Base-by-base conservation (phyloP, 2,329 filamentous ascomycete species). In the Phoma sp. region DNA sequence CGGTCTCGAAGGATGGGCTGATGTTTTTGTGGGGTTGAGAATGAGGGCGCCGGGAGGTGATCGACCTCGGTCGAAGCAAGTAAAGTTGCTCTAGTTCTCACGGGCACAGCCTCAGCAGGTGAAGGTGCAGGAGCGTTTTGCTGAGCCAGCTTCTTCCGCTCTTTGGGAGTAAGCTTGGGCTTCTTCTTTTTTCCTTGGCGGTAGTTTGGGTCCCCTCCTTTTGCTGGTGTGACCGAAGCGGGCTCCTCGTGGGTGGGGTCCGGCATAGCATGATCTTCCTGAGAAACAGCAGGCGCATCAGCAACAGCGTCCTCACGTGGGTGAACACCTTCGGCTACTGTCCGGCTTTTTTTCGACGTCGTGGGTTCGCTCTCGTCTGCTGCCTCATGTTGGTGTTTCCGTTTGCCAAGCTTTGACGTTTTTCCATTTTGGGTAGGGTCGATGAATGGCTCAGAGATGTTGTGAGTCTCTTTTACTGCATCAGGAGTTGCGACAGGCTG, bases 181-280 rank as follows among this genome's bases (percentile, higher is more conserved):
- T 58, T 61, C 58, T 44, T 61, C 57, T 58, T 64, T 55, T 60
- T 62, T 44, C 58, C 48, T 46, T 51, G 48, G 25, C 73, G 67
- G 50, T 75, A 75, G 36, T 75, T 74, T 12, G 72, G 62, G 47
- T 75, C 73, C 44, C 73, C 73, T 45, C 70, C 70, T 54, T 69
- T 72, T 24, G 62, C 32, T 17, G 57, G 15, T 40, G 56, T 32
- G 58, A 60, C 25, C 25, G 60, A 21, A n/a, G 60, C 13, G 15
- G 55, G 21, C 32, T 54, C 38, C 35, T 52, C 57, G 21, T 54
- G 15, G 24, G 45, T 39, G 39, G 37, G 13, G 8, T 64, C 47
- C 33, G 39, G 31, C 25, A 43, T 33, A 8, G 37, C 60, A 47
- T 53, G 50, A 21, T 62, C 62, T 45, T 50, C 27, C n/a, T 57